Percentiles rank a stretch among this genome's conserved stretches.
Evolutionary conservation across 1,139 yeast genomes (phyloP).

Genomic region (Pichia kudriavzevii): DNA sequence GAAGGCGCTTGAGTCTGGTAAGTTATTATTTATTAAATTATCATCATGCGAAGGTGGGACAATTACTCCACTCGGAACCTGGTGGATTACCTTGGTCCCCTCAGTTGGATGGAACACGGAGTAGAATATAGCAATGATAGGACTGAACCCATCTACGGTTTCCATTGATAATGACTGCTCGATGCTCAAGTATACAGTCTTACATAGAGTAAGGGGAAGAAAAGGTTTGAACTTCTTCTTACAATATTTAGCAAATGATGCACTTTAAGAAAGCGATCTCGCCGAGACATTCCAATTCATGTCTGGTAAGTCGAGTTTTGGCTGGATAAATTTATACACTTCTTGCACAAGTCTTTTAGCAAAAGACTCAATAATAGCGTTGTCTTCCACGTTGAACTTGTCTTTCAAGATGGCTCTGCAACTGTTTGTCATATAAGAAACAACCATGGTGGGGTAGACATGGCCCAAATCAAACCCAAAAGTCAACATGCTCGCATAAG

Average conservation of each 20-base stretch:
- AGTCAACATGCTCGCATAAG: constrained; percentile 15
- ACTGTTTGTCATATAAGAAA: constrained; percentile 13
- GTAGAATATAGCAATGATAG: constrained; percentile 80
- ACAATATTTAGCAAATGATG: neutral
- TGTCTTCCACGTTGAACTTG: constrained; percentile 6
- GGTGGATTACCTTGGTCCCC: constrained; percentile 90
- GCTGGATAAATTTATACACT: constrained; percentile 10
- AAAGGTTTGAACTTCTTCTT: neutral
- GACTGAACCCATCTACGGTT: constrained; percentile 53
- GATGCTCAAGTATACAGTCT: no score
- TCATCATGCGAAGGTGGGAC: constrained; percentile 29
- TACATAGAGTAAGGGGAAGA: neutral
- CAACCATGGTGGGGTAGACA: constrained; percentile 11
- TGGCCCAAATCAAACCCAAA: constrained; percentile 12
- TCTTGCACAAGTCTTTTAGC: constrained; percentile 11
- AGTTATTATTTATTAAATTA: constrained; percentile 12
- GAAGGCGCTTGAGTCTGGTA: constrained; percentile 30
- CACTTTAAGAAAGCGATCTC: no score
- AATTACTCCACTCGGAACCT: constrained; percentile 68
- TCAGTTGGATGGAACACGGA: constrained; percentile 92
- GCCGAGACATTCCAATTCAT: constrained; percentile 15
- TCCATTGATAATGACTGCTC: constrained; percentile 14
- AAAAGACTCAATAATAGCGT: constrained; percentile 8
- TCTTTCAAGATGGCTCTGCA: constrained; percentile 9
- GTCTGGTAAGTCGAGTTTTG: constrained; percentile 10